Percentiles rank a stretch among this genome's conserved stretches.
Conservation (phyloP, 208 protist species). For the Acanthamoeba pearcei region DNA sequence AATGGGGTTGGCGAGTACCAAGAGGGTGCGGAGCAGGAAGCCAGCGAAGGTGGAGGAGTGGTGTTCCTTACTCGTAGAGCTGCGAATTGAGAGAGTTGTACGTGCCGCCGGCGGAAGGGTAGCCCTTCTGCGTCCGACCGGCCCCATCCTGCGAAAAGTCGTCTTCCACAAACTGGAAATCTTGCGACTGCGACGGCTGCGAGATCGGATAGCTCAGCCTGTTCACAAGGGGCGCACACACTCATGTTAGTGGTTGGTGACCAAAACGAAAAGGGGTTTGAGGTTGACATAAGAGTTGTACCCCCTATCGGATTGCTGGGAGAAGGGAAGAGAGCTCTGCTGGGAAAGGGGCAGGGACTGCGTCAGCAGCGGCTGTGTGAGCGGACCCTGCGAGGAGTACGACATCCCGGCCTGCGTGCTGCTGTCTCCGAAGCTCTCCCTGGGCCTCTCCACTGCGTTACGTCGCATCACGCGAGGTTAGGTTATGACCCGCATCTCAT, state of each 20-base stretch:
- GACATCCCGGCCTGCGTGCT: constrained; percentile 23
- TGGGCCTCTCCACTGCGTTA: not conserved
- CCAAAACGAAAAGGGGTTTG: no score
- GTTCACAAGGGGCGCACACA: not conserved
- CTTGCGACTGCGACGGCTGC: constrained; percentile 11
- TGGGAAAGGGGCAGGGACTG: constrained; percentile 4
- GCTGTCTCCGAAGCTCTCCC: not conserved
- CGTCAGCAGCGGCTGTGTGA: constrained; percentile 26
- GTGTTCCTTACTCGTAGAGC: constrained; percentile 27
- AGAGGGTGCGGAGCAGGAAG: no score
- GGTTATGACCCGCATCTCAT: no score
- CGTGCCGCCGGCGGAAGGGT: not conserved
- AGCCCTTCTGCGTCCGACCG: not conserved
- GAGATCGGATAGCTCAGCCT: constrained; percentile 36
- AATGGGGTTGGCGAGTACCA: no score
- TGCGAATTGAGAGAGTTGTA: constrained; percentile 4
- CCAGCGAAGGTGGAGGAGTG: no score
- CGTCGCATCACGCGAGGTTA: not conserved
- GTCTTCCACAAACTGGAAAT: constrained; percentile 25
- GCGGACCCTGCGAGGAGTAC: not conserved
- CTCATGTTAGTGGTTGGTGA: no score
- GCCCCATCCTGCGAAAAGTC: not conserved
- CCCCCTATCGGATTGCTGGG: constrained; percentile 12
- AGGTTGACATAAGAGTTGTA: no score
- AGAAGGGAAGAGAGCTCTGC: constrained; percentile 37